These are phyloP conservation scores for Tarenaya hassleriana DNA, from an alignment of 345 rosid genomes.

Conservation along the genomic window DNA sequence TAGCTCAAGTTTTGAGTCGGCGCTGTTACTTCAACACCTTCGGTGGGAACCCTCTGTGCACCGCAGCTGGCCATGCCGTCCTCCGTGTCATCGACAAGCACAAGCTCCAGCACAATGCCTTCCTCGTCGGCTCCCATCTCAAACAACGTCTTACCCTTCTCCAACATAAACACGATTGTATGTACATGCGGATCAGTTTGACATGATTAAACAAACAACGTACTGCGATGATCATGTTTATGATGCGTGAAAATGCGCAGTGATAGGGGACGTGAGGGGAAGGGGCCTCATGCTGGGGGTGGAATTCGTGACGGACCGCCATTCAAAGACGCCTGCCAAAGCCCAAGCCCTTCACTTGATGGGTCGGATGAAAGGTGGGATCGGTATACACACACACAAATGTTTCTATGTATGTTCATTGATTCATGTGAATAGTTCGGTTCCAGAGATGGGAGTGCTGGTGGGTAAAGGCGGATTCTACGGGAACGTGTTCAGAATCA, in stretches of 20 bases:
- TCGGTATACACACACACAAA: background rate
- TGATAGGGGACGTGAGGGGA: constrained; percentile 92
- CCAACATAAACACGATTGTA: constrained; percentile 59
- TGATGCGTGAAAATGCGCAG: no score
- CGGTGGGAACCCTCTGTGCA: constrained; percentile 82
- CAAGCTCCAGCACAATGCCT: constrained; percentile 74
- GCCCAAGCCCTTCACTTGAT: constrained; percentile 55
- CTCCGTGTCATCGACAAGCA: constrained; percentile 71
- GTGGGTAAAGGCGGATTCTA: constrained; percentile 78
- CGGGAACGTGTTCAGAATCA: constrained; percentile 81
- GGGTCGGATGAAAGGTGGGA: constrained; percentile 80
- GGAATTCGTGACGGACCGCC: constrained; percentile 70
- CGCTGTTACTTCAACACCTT: constrained; percentile 79
- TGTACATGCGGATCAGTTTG: no score
- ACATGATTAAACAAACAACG: no score
- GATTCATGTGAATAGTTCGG: background rate
- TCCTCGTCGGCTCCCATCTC: constrained; percentile 64
- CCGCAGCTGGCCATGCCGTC: constrained; percentile 82
- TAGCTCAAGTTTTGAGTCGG: constrained; percentile 66
- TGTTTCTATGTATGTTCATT: background rate
- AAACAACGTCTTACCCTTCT: constrained; percentile 56
- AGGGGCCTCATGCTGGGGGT: constrained; percentile 86
- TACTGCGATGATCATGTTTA: no score
- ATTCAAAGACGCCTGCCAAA: constrained; percentile 67
- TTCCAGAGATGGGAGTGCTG: constrained; percentile 73